Base-by-base conservation (phyloP, 176 grass and related monocot genomes). In the Eleusine indica region DNA sequence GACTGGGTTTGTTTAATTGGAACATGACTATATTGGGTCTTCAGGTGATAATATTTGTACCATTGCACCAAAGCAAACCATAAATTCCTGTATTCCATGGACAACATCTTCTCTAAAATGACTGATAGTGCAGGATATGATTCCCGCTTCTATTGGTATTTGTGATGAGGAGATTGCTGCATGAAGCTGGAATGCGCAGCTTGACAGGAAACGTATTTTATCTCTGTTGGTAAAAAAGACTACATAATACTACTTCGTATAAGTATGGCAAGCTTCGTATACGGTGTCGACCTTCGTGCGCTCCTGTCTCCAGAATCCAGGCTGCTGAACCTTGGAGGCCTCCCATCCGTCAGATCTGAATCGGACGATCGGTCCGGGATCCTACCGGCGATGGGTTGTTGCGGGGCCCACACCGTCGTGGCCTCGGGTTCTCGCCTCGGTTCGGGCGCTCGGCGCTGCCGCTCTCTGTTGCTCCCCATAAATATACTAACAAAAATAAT, bases 351-450 rank as follows among this genome's bases (percentile, higher is more conserved):
- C 44, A 1, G 37, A 77, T 77, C 9, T 13, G 3, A 7, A 58
- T 0, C 17, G 11, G 51, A 84, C n/a, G 38, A 22, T 0, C n/a
- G 6, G 62, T 84, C 15, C 4, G 37, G 15, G 17, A 4, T 1
- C 2, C 7, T 7, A 29, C 2, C 5, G 2, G 19, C 21, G 25
- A 14, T 4, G 18, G 11, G 39, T 47, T 30, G 2, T 68, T 80
- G 65, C 19, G 13, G 49, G 42, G 39, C 11, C 77, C 58, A n/a
- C 30, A 2, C 21, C 4, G 49, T 3, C 6, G 51, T 9, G 9
- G 85, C 42, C 32, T 89, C 77, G 71, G 65, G 77, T 76, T 29
- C 71, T 80, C 32, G 35, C 71, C 71, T 85, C 71, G 77, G 43
- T 5, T 85, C 11, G 37, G 51, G 82, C 44, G 87, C 71, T 77